Evolutionary conservation across 1,139 yeast species (phyloP).

Genomic region (Yamadazyma oceani): DNA sequence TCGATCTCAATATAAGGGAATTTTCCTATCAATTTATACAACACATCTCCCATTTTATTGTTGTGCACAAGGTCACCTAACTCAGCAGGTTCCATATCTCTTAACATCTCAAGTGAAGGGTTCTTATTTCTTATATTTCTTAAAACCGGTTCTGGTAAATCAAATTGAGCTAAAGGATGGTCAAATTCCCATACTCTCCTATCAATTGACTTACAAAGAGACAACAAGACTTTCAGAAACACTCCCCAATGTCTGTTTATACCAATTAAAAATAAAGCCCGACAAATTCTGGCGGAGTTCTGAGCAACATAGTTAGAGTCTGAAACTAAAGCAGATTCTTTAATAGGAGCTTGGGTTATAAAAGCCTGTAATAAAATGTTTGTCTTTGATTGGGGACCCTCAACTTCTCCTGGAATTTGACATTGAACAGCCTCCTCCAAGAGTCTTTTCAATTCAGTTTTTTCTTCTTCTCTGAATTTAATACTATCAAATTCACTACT

Average conservation of each 20-base stretch:
- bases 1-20: slow-evolving; percentile 75
- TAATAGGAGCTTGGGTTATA: slow-evolving; percentile 70
- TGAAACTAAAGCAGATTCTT: slow-evolving; percentile 79
- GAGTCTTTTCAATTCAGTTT: slow-evolving; percentile 64
- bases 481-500: slow-evolving; percentile 93
- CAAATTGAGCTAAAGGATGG: slow-evolving; percentile 89
- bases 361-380: slow-evolving; percentile 85
- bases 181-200: slow-evolving; percentile 84
- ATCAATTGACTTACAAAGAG: slow-evolving; percentile 85
- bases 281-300: slow-evolving; percentile 86
- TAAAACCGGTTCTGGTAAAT: slow-evolving; percentile 65
- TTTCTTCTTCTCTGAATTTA: slow-evolving; percentile 86
- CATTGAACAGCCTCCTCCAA: slow-evolving; percentile 68
- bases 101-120: slow-evolving; percentile 66
- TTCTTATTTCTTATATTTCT: slow-evolving; percentile 63
- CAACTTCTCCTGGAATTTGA: slow-evolving; percentile 78
- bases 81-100: slow-evolving; percentile 75
- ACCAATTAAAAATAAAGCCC: slow-evolving; percentile 86
- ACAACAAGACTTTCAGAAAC: slow-evolving; percentile 69
- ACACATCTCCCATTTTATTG: slow-evolving; percentile 61
- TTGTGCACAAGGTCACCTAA: slow-evolving; percentile 90
- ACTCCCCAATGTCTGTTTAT: slow-evolving; percentile 88
- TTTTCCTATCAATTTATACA: slow-evolving; percentile 61
- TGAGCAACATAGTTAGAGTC: slow-evolving; percentile 95
- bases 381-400: slow-evolving; percentile 82